A percentile compares a stretch with the other conserved stretches of the same genome.
These are phyloP conservation scores for Aspergillus bertholletiae DNA, from an alignment of 495 filamentous ascomycete species.

Conservation along the genomic window DNA sequence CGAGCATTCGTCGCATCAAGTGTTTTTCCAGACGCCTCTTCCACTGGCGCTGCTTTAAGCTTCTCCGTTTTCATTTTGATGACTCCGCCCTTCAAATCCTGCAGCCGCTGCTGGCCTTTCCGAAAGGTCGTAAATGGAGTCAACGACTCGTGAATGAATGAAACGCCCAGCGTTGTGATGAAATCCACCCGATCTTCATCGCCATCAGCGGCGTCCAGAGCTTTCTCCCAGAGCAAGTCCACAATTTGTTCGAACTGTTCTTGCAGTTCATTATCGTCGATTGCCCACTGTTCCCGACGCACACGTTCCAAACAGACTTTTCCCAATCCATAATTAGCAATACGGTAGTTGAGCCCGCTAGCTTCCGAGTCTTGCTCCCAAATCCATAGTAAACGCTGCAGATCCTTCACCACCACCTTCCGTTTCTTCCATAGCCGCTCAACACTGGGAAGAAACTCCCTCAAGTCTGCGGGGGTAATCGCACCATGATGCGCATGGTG, in stretches of 20 bases:
- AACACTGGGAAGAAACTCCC: conserved; percentile 37
- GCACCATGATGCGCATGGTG: conserved; percentile 41
- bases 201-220: conserved; percentile 25
- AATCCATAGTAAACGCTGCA: conserved; percentile 42
- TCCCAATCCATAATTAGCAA: conserved; percentile 44
- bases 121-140: conserved; percentile 39
- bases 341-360: conserved; percentile 23
- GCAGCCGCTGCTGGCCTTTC: conserved; percentile 45
- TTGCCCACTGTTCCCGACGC: conserved; percentile 7
- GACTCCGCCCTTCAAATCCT: conserved; percentile 42
- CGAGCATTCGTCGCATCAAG: conserved; percentile 31
- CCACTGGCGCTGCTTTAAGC: conserved; percentile 19
- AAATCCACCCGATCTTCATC: conserved; percentile 21
- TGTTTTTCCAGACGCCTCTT: conserved; percentile 15
- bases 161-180: conserved; percentile 31
- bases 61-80: conserved; percentile 40
- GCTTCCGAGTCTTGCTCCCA: conserved; percentile 29
- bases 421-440: conserved; percentile 46
- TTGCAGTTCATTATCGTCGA: conserved; percentile 32
- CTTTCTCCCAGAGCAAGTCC: conserved; percentile 38
- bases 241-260: conserved; percentile 36
- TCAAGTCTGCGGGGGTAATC: conserved; percentile 34
- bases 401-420: conserved; percentile 40
- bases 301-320: conserved; percentile 34
- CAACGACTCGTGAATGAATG: conserved; percentile 39